phyloP scores from a whole-genome alignment of 2,329 filamentous ascomycete species.

The Sporothrix variecibatus region DNA sequence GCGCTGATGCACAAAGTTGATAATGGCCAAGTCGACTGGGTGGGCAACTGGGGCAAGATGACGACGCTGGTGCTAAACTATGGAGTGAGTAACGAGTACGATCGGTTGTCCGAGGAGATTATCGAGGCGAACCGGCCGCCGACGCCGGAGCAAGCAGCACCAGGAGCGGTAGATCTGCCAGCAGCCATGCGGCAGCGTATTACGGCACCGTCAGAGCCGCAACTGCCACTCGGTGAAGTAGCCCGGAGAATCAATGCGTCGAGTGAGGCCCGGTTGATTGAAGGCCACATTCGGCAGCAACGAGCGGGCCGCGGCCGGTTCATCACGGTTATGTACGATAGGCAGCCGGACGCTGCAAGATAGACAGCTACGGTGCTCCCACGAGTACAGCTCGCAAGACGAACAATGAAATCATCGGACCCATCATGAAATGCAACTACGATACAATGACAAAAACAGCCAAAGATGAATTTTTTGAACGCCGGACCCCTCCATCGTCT shows the following conservation, averaged over 20 bases:
- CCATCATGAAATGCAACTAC: neutral
- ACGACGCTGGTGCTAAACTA: slow-evolving; percentile 30
- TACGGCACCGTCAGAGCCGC: neutral
- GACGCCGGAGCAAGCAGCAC: neutral
- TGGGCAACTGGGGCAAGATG: slow-evolving; percentile 34
- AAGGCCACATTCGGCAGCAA: slow-evolving; percentile 31
- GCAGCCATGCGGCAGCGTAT: neutral
- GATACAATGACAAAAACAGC: neutral
- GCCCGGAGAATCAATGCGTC: slow-evolving; percentile 23
- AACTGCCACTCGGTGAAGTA: slow-evolving; percentile 18
- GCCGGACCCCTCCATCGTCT: neutral
- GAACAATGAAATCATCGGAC: neutral
- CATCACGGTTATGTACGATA: slow-evolving; percentile 30
- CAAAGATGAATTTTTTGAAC: neutral
- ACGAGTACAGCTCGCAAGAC: neutral
- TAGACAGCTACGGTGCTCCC: neutral
- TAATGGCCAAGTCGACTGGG: slow-evolving; percentile 57
- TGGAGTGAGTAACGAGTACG: slow-evolving; percentile 21
- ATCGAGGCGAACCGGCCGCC: slow-evolving; percentile 4
- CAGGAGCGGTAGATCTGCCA: neutral
- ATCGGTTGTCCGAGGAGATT: slow-evolving; percentile 1
- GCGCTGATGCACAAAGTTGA: slow-evolving; percentile 48
- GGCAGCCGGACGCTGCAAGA: neutral
- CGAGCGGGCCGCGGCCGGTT: slow-evolving; percentile 32
- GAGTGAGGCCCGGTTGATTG: slow-evolving; percentile 26